Evolutionary conservation across 75 land plant genomes (phyloP).

Genomic region (Sequoiadendron giganteum): DNA sequence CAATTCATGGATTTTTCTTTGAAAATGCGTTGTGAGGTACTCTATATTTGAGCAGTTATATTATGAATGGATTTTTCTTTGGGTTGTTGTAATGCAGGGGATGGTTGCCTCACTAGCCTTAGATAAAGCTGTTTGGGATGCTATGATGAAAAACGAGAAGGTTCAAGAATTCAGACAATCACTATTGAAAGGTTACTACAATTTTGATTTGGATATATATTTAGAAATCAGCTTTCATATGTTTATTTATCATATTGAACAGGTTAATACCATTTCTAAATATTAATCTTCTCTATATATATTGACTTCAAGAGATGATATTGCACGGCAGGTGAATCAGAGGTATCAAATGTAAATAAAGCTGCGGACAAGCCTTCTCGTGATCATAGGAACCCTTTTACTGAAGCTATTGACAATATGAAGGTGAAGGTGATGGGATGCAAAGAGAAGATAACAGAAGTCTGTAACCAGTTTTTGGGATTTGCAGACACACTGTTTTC

Average conservation of each 20-base stretch:
- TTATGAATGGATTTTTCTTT: not conserved
- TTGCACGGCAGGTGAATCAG: not conserved
- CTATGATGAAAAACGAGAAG: slow-evolving; percentile 28
- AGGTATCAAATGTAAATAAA: not conserved
- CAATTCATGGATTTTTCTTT: not conserved
- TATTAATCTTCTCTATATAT: not conserved
- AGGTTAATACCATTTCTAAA: not conserved
- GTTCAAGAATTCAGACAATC: slow-evolving; percentile 27
- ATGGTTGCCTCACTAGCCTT: slow-evolving; percentile 28
- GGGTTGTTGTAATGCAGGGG: slow-evolving; percentile 14
- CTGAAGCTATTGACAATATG: slow-evolving; percentile 12
- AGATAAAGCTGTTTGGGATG: slow-evolving; percentile 27
- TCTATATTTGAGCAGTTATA: not conserved
- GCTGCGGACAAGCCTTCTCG: not conserved
- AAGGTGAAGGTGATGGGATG: slow-evolving; percentile 16
- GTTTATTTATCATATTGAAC: not conserved
- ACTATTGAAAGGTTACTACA: slow-evolving; percentile 9
- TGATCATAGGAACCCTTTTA: not conserved
- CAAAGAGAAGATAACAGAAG: slow-evolving; percentile 14
- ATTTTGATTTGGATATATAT: not conserved
- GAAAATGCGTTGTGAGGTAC: too few species aligned
- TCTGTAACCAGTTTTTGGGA: slow-evolving; percentile 17
- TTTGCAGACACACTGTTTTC: slow-evolving; percentile 14
- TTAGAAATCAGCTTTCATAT: not conserved
- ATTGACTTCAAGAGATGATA: not conserved